Evolutionary conservation across 2,329 filamentous ascomycete genomes (phyloP), one percentile per base, ranked within the genome.

Genomic region (Botrytis deweyae): DNA sequence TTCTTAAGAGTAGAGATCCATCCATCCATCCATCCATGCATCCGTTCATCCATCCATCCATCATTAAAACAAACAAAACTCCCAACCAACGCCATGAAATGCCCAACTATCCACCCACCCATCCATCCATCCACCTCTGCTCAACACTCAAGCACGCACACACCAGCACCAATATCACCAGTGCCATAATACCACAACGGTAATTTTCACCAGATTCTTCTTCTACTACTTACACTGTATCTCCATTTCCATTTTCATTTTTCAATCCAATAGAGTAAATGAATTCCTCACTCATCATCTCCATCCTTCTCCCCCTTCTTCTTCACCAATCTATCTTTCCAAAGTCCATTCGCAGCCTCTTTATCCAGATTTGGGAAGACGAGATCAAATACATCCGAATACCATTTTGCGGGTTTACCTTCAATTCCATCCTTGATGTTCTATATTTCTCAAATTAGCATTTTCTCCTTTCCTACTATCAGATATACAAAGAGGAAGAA

Each of bases 381-480:
- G 75, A 97, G 87, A 76, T 95, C 89, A 82, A 98, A 98, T 69
- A 99, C 93, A 78, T 99, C 94, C 10, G 88, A 88, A 85, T 98
- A 99, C 96, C 96, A 99, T 80, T 89, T 91, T 29, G 95, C 95
- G 0, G 96, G 92, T 78, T 92, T 93, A 80, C 97, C 96, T 83
- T 97, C 91, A 76, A 99, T 93, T 78, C 94, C 95, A 80, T 97
- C 89, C 85, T 98, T 99, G 86, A 99, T 99, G 81, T 98, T 98
- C 96, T 99, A 82, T 73, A 75, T 70, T 38, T 55, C 49, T n/a
- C 49, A 61, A 33, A 78, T 78, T 77, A 80, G 78, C 65, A 70
- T 40, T 25, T 14, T 33, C 40, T 18, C 29, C 29, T 69, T 22
- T 38, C 20, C 14, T 10, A 29, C 18, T 29, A 38, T 18, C 29